Evolutionary conservation across 495 filamentous ascomycete genomes (phyloP).

Genomic region (Podospora pseudoanserina): DNA sequence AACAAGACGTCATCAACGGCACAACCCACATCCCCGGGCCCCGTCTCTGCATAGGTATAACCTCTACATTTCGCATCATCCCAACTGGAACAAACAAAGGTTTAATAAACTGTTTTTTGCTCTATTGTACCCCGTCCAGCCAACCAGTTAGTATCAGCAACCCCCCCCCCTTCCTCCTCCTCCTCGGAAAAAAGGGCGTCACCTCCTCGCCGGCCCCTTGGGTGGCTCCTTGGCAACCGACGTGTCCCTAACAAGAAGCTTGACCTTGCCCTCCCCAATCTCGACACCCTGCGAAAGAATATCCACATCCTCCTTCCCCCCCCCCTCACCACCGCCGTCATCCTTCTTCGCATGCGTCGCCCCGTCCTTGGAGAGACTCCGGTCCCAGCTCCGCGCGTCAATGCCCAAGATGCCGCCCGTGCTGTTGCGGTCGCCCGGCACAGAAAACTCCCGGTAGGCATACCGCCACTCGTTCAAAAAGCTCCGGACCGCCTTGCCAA

Average conservation of each 20-base stretch:
- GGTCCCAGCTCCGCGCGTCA: slow-evolving; percentile 86
- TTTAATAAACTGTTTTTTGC: neutral
- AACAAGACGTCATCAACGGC: neutral
- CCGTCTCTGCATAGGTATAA: neutral
- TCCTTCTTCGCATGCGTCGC: slow-evolving; percentile 43
- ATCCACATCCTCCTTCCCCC: slow-evolving; percentile 54
- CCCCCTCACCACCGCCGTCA: slow-evolving; percentile 23
- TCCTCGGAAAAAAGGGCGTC: neutral
- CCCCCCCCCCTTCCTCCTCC: too few relatives aligned
- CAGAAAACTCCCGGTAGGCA: slow-evolving; percentile 92
- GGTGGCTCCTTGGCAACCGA: slow-evolving; percentile 37
- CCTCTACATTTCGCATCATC: neutral
- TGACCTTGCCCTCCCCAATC: slow-evolving; percentile 58
- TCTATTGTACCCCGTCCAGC: neutral
- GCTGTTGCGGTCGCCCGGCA: slow-evolving; percentile 84
- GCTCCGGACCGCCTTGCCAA: slow-evolving; percentile 85
- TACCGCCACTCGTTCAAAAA: slow-evolving; percentile 97
- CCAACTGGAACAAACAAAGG: neutral
- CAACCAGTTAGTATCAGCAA: neutral
- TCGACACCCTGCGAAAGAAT: slow-evolving; percentile 57
- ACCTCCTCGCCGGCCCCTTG: slow-evolving; percentile 41
- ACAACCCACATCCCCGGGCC: neutral
- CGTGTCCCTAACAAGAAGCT: slow-evolving; percentile 53
- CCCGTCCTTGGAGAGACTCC: slow-evolving; percentile 52
- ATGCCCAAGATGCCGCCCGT: slow-evolving; percentile 94